Percentiles rank a stretch among this genome's conserved stretches.
phyloP scores from a whole-genome alignment of 257 asterid genomes.

The Solanum pennellii region DNA sequence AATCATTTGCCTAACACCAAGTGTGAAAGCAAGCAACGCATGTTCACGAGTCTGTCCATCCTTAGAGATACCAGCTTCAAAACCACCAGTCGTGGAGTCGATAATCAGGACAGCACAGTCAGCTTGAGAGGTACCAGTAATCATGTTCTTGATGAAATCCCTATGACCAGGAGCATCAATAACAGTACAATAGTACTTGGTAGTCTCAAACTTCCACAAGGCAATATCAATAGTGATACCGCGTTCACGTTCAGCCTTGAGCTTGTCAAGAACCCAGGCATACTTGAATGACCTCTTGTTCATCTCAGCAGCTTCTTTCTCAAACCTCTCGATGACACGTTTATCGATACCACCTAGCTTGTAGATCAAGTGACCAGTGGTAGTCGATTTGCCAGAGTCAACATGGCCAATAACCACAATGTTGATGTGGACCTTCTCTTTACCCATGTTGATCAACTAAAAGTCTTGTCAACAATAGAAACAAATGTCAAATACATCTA shows the following conservation, averaged over 20 bases:
- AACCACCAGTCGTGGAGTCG: slow-evolving; percentile 86
- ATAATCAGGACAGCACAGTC: slow-evolving; percentile 78
- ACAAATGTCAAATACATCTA: not conserved
- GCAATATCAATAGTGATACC: slow-evolving; percentile 86
- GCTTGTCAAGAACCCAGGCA: slow-evolving; percentile 89
- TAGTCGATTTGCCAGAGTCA: slow-evolving; percentile 40
- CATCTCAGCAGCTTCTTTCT: slow-evolving; percentile 89
- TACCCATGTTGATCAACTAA: slow-evolving; percentile 11
- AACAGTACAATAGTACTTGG: slow-evolving; percentile 82
- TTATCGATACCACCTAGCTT: slow-evolving; percentile 85
- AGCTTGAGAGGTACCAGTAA: slow-evolving; percentile 85
- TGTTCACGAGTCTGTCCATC: slow-evolving; percentile 91
- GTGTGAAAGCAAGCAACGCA: slow-evolving; percentile 72
- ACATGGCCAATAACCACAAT: slow-evolving; percentile 48
- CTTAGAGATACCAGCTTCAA: slow-evolving; percentile 83
- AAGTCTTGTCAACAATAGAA: not conserved
- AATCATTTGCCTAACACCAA: slow-evolving; percentile 76
- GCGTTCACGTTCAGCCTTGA: slow-evolving; percentile 87
- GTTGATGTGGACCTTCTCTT: slow-evolving; percentile 32
- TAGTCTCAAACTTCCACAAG: slow-evolving; percentile 84
- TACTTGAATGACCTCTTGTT: slow-evolving; percentile 85
- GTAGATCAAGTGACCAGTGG: slow-evolving; percentile 54
- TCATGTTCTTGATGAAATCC: slow-evolving; percentile 82
- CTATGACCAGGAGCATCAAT: slow-evolving; percentile 92
- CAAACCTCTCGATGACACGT: slow-evolving; percentile 81